Base-by-base conservation (phyloP, 805 yeast species). In the Candida coleopterorum region DNA sequence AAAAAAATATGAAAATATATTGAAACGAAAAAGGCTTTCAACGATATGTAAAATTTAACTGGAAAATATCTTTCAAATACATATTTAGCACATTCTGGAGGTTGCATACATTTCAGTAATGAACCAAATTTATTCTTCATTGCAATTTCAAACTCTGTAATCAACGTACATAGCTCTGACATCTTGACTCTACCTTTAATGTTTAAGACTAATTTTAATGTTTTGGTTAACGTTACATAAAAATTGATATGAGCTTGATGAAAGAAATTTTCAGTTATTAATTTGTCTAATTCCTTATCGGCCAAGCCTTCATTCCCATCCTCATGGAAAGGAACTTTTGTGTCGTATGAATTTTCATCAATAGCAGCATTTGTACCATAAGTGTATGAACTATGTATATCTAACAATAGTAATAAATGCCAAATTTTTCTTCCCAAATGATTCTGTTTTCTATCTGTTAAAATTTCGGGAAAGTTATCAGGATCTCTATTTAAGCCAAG, bases 391-490 rank as follows among this genome's bases (percentile, higher is more conserved):
- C 71, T 73, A 34, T 60, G 56, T 2, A 64, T 43, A 47, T 79
- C 85, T 28, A 61, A 41, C 1, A 70, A 46, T 9, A 74, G 56
- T 29, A 80, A 53, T 18, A 62, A 58, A 49, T 67, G 70, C 85
- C 85, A 80, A 4, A 77, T 64, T 45, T 75, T 78, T 47, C 85
- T 64, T 66, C 75, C 68, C 3, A 77, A 47, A 43, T 75, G 72
- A 18, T 68, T 62, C 10, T 48, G 38, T 11, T 51, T 46, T 37
- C 49, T 60, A 20, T 55, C 53, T 7, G 46, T 41, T 16, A 50
- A 45, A 4, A 50, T 38, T 18, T 49, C 52, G 0, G 47, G 39
- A 29, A 58, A 57, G 14, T 53, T 56, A 20, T 58, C 61, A 0
- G 71, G 71, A 15, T 67, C 72, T 12, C 72, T 47, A 45, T 67